Evolutionary conservation across 2,329 filamentous ascomycete genomes (phyloP), one percentile per base, ranked within the genome.

Genomic region (Cladophialophora psammophila): DNA sequence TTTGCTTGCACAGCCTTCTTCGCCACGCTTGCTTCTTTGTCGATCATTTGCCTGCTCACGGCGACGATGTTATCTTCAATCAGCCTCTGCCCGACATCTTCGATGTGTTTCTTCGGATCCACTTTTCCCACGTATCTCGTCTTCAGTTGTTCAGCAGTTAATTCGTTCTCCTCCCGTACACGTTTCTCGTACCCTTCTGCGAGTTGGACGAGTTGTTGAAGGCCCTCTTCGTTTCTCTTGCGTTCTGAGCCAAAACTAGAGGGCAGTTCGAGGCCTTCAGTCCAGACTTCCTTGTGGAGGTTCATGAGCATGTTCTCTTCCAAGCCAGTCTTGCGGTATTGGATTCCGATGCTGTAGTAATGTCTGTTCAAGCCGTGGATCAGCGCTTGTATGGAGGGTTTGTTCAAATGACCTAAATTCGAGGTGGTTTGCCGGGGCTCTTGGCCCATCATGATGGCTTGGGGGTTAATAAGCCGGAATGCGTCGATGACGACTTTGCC

Each of bases 251-350:
- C 87, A 86, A 99, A 99, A 80, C 98, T 94, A 80, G 98, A 94
- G 68, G 94, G 92, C 93, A 99, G 98, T 78, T 97, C 89, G 72
- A 99, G 81, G 5, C 94, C 95, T 80, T 99, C 95, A 0, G 96
- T 99, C 95, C 95, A 99, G 53, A 97, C 94, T 74, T 98, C 95
- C 86, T 99, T 99, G 87, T 99, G 95, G 72, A 99, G 84, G 79
- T 99, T 99, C 96, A 99, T 99, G 75, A 99, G 82, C 95, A 99
- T 99, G 81, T 97, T 98, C 85, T 99, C 96, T 80, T 99, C 95
- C 59, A 99, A 85, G 0, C 93, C 94, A 0, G 94, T 97, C 85
- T 99, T 99, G 77, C 94, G 87, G 82, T 99, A 99, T 82, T 97
- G 94, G 83, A 99, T 98, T 67, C 88, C 94, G 77, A 99, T 99